Percentiles rank a stretch among this genome's conserved stretches.
These are phyloP conservation scores for Thymus mandschuricus DNA, from an alignment of 257 asterid genomes.

Conservation along the genomic window DNA sequence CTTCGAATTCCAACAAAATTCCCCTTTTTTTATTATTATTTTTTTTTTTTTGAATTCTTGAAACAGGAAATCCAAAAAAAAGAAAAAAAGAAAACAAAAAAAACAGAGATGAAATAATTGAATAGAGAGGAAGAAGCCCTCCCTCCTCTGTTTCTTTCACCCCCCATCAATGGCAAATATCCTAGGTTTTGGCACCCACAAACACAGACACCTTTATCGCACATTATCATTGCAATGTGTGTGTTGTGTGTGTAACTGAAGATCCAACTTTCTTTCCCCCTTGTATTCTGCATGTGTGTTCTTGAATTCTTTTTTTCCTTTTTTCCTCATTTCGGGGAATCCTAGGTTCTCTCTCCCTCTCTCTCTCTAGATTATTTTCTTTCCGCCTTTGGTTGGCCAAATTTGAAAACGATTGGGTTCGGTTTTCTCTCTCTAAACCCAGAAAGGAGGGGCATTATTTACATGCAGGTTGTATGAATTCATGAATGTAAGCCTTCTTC, in stretches of 20 bases:
- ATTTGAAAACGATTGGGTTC: conserved; percentile 17
- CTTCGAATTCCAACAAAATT: neutral
- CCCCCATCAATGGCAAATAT: conserved; percentile 45
- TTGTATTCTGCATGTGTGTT: conserved; percentile 41
- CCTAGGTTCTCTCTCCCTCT: conserved; percentile 30
- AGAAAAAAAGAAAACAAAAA: conserved; percentile 23
- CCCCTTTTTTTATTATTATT: neutral
- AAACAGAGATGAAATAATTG: conserved; percentile 35
- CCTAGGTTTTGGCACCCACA: conserved; percentile 33
- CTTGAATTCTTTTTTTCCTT: conserved; percentile 3
- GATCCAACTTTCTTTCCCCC: conserved; percentile 42
- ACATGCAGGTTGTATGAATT: conserved; percentile 24
- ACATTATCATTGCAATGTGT: neutral
- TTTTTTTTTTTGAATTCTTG: conserved; percentile 5
- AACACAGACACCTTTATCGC: conserved; percentile 16
- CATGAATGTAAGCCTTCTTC: conserved; percentile 19
- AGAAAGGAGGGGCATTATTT: neutral
- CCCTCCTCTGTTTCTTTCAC: too few relatives aligned
- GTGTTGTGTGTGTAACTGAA: conserved; percentile 35
- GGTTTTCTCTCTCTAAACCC: conserved; percentile 27
- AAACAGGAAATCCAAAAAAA: neutral
- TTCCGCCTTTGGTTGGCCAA: conserved; percentile 19
- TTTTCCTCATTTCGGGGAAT: conserved; percentile 30
- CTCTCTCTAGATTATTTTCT: conserved; percentile 9
- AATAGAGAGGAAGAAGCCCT: neutral